phyloP scores from a whole-genome alignment of 257 asterid genomes.

The Solanum habrochaites region DNA sequence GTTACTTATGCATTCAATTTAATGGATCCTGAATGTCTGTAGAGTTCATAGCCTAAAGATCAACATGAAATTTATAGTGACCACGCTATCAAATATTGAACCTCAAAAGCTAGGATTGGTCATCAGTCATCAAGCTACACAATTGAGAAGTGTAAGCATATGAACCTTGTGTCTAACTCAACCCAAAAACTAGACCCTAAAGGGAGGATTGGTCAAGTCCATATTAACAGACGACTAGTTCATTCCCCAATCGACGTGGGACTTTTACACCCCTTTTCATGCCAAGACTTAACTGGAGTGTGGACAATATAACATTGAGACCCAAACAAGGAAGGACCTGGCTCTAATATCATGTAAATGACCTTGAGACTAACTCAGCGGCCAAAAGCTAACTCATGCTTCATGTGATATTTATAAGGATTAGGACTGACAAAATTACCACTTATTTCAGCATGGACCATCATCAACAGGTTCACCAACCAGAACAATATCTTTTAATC shows the following conservation, averaged over 20 bases:
- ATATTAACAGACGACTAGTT: not conserved
- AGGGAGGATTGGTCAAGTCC: not conserved
- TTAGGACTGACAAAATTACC: not conserved
- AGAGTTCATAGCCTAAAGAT: not conserved
- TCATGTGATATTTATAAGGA: not conserved
- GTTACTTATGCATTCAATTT: not conserved
- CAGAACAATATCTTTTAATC: not conserved
- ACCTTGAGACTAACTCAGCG: not conserved
- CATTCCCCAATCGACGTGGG: not conserved
- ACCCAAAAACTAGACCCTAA: not conserved
- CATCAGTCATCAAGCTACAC: not conserved
- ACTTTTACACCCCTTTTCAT: not conserved
- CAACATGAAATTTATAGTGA: not conserved
- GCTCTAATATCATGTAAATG: not conserved
- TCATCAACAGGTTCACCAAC: not conserved
- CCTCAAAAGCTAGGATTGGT: not conserved
- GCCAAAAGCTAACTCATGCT: not conserved
- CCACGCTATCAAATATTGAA: not conserved
- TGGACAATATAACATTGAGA: not conserved
- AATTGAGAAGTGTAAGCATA: not conserved
- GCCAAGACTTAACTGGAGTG: not conserved
- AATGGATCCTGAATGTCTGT: not conserved
- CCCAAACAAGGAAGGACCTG: not conserved
- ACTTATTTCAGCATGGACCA: not conserved
- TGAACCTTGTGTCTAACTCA: not conserved